Evolutionary conservation across 140 eudicot species (phyloP).

Genomic region (Oenanthe javanica): DNA sequence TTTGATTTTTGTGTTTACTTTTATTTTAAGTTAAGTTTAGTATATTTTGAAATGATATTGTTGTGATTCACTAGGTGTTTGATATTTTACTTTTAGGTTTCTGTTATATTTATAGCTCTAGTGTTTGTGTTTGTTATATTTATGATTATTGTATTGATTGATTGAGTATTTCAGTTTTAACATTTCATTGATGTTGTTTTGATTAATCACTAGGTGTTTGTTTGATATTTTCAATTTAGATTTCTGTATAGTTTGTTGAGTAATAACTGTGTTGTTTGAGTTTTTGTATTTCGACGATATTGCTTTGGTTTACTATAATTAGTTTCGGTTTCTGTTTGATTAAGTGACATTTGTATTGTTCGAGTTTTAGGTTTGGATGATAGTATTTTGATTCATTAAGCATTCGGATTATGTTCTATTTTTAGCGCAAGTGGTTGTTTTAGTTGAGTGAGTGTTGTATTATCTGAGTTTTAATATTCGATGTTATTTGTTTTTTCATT

Average conservation of each 20-base stretch:
- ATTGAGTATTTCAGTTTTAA: too few species aligned
- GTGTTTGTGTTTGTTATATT: background rate
- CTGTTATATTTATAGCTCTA: background rate
- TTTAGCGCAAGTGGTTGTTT: background rate
- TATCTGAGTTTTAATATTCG: background rate
- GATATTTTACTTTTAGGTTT: conserved; percentile 13
- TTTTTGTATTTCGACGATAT: too few species aligned
- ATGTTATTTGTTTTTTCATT: background rate
- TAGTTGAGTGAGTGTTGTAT: conserved; percentile 16
- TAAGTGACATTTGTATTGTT: too few species aligned
- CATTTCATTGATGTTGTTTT: too few species aligned
- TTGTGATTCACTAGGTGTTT: conserved; percentile 32
- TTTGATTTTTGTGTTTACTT: background rate
- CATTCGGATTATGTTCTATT: background rate
- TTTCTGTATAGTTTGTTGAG: background rate
- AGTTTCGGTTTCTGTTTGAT: too few species aligned
- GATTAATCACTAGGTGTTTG: too few species aligned
- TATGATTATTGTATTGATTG: too few species aligned
- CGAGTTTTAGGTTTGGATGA: too few species aligned
- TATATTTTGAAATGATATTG: background rate
- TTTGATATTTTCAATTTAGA: too few species aligned
- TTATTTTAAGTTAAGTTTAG: background rate
- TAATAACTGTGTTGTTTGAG: conserved; percentile 33
- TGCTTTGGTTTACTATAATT: too few species aligned
- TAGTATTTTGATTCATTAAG: background rate